These are phyloP conservation scores for Hydrangea macrophylla DNA, from an alignment of 148 eudicot species.

Conservation along the genomic window DNA sequence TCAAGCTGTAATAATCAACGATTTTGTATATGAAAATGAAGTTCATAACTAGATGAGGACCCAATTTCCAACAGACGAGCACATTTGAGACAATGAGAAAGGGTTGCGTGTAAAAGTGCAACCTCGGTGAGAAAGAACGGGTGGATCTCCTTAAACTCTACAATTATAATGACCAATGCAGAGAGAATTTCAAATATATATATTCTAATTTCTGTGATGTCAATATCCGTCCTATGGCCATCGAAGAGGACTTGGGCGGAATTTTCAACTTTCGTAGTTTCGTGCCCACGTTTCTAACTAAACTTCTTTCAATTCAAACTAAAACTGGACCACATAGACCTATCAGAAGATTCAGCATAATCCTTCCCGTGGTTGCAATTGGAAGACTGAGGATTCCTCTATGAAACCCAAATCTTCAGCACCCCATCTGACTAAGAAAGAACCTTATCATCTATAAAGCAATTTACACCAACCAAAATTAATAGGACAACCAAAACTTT, in stretches of 20 bases:
- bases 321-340: not conserved
- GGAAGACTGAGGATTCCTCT: not conserved
- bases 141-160: too few species aligned
- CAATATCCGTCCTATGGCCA: not conserved
- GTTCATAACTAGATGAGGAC: too few species aligned
- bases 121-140: too few species aligned
- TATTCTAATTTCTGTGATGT: not conserved
- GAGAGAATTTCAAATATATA: not conserved
- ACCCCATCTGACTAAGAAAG: not conserved
- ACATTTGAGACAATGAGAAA: too few species aligned
- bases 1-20: too few species aligned
- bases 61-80: too few species aligned
- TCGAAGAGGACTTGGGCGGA: not conserved
- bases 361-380: constrained; percentile 3
- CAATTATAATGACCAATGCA: too few species aligned
- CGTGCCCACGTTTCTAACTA: not conserved
- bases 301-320: not conserved
- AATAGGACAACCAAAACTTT: not conserved
- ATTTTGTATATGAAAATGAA: too few species aligned
- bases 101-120: too few species aligned
- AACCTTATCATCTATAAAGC: not conserved
- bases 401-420: not conserved
- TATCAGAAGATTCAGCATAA: not conserved
- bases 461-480: not conserved
- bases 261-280: not conserved